Percentiles rank a stretch among this genome's conserved stretches.
These are phyloP conservation scores for Geotrichum ghanense DNA, from an alignment of 805 yeast genomes.

Conservation along the genomic window DNA sequence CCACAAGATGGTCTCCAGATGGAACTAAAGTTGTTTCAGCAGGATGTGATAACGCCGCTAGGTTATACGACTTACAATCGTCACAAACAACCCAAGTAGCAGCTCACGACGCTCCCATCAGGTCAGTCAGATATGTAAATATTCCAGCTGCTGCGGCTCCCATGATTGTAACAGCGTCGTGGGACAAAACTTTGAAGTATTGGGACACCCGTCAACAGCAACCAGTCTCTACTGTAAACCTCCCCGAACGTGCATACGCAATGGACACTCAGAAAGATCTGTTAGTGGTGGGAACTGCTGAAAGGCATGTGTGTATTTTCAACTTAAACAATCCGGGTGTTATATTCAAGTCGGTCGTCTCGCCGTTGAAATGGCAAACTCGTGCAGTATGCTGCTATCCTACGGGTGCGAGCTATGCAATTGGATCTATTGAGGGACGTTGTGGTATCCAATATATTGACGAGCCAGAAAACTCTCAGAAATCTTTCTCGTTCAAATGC, in stretches of 20 bases:
- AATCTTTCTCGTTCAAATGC: slow-evolving; percentile 86
- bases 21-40: slow-evolving; percentile 83
- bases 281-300: slow-evolving; percentile 90
- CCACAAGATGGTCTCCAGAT: slow-evolving; percentile 74
- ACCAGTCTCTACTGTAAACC: slow-evolving; percentile 66
- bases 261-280: slow-evolving; percentile 78
- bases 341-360: slow-evolving; percentile 58
- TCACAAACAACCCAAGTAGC: slow-evolving; percentile 83
- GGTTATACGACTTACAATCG: slow-evolving; percentile 67
- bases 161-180: slow-evolving; percentile 82
- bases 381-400: slow-evolving; percentile 74
- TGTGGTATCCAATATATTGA: slow-evolving; percentile 91
- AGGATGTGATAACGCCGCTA: slow-evolving; percentile 83
- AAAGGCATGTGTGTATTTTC: slow-evolving; percentile 64
- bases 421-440: slow-evolving; percentile 91
- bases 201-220: slow-evolving; percentile 83
- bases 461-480: slow-evolving; percentile 41
- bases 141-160: slow-evolving; percentile 71
- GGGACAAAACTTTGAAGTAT: slow-evolving; percentile 91
- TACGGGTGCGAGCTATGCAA: slow-evolving; percentile 85
- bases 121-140: slow-evolving; percentile 60
- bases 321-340: slow-evolving; percentile 70
- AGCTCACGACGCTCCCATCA: slow-evolving; percentile 72
- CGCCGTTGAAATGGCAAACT: slow-evolving; percentile 87
- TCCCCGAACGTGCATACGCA: slow-evolving; percentile 86